Base-by-base conservation (phyloP, 2,329 filamentous ascomycete species). In the Aspergillus aculeatus region DNA sequence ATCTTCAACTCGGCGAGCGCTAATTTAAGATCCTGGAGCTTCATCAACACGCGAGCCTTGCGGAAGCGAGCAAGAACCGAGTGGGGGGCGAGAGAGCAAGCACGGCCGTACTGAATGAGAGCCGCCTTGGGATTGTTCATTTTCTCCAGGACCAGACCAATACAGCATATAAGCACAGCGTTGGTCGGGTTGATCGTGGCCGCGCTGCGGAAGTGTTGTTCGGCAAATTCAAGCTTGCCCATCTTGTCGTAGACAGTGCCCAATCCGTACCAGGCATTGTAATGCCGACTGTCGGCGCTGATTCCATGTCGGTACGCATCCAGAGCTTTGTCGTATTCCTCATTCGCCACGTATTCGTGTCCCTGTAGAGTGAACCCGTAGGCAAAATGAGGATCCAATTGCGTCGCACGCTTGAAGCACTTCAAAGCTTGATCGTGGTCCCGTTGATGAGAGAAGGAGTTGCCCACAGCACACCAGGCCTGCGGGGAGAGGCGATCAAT, bases 191-290 rank as follows among this genome's bases (percentile, higher is more conserved):
- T 98, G 76, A 99, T 96, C 47, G 83, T 82, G 12, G 91, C 89
- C 1, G 95, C 95, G 21, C 91, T 89, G 61, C 91, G 86, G 80
- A 96, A 99, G 78, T 99, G 94, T 59, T 89, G 88, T 70, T 96
- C 91, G 2, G 95, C 94, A 73, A 95, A 91, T 62, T 96, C 91
- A 68, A 91, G 93, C 73, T 92, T 93, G 70, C 92, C 93, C 69
- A 96, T 85, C 71, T 93, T 94, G 75, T 96, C 91, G 69, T 94
- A 95, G 1, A 96, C 92, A 38, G 80, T 83, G 7, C 85, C 86
- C n/a, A 89, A 76, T 21, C 95, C 95, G 73, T 98, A 99, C 85
- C 96, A 98, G n/a, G 94, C 95, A 72, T 97, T 96, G 80, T 98
- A 99, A 73, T 97, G 94, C 21, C 94, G 87, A 57, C 85, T 87